Conservation (phyloP, 495 filamentous ascomycete genomes). For the Bathelium albidoporum region DNA sequence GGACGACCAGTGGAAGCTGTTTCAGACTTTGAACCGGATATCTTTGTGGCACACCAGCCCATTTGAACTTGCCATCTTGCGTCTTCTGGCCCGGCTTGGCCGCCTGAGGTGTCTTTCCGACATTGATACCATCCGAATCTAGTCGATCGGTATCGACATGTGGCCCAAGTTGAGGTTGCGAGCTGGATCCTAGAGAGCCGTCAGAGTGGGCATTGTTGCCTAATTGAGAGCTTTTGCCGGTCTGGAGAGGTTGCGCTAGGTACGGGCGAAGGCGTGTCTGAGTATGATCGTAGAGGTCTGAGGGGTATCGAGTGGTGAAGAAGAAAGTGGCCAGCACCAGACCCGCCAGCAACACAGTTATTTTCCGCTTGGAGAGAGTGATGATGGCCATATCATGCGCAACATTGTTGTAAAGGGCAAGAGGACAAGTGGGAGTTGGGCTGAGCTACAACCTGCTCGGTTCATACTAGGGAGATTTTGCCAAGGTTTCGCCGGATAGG, state of each 20-base stretch:
- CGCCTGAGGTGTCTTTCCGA: not conserved
- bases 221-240: not conserved
- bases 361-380: slow-evolving; percentile 3
- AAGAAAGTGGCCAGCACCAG: not conserved
- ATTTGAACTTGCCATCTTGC: slow-evolving; percentile 11
- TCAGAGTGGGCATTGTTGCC: not conserved
- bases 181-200: too few species aligned
- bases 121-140: not conserved
- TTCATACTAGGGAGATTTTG: not conserved
- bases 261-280: not conserved
- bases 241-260: not conserved
- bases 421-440: not conserved
- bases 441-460: not conserved
- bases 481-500: not conserved
- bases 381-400: not conserved
- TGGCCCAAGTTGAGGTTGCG: not conserved
- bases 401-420: not conserved
- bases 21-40: slow-evolving; percentile 15
- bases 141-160: not conserved
- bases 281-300: not conserved
- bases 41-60: slow-evolving; percentile 14
- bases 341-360: not conserved
- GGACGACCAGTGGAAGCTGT: slow-evolving; percentile 10
- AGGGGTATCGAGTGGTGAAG: not conserved
- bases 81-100: not conserved